Percentiles rank a stretch among this genome's conserved stretches.
Conservation (phyloP, 352 stramenopile species). For the Phytophthora idaei region DNA sequence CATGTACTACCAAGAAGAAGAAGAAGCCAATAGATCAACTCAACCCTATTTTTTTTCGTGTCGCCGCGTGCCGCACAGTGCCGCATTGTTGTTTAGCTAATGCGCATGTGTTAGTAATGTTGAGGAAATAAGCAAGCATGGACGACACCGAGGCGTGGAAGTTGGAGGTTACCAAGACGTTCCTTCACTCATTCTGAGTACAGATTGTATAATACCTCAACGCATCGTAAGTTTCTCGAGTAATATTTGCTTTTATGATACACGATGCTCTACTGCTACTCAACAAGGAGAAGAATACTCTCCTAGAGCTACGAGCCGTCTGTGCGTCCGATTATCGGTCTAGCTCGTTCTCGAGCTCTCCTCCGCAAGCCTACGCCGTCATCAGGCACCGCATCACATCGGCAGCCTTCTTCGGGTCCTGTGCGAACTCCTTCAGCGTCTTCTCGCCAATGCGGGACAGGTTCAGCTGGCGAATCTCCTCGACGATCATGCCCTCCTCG, state of each 20-base stretch:
- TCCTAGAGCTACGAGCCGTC: slow-evolving; percentile 39
- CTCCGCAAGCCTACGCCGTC: slow-evolving; percentile 21
- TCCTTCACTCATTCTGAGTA: not conserved
- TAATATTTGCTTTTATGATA: slow-evolving; percentile 51
- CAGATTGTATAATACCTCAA: not conserved
- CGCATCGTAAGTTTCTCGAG: slow-evolving; percentile 26
- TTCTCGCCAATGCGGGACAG: slow-evolving; percentile 63
- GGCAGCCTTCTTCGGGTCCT: slow-evolving; percentile 59
- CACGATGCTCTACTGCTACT: slow-evolving; percentile 50
- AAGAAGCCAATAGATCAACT: slow-evolving; percentile 40
- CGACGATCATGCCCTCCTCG: slow-evolving; percentile 72
- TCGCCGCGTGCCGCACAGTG: slow-evolving; percentile 1
- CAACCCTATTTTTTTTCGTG: slow-evolving; percentile 35
- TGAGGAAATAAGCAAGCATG: slow-evolving; percentile 38
- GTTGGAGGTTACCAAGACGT: not conserved
- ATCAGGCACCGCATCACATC: slow-evolving; percentile 62
- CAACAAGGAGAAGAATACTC: slow-evolving; percentile 34
- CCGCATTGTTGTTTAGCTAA: slow-evolving; percentile 7
- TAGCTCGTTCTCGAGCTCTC: slow-evolving; percentile 23
- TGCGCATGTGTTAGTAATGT: slow-evolving; percentile 35
- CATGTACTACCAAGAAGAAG: slow-evolving; percentile 24
- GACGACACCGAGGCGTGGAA: slow-evolving; percentile 16
- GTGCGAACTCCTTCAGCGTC: slow-evolving; percentile 53
- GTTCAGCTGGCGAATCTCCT: slow-evolving; percentile 83
- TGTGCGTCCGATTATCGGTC: slow-evolving; percentile 34